Percentiles rank a stretch among this genome's conserved stretches.
These are phyloP conservation scores for Lasiosphaeriaceae sp. DNA, from an alignment of 495 filamentous ascomycete species.

Conservation along the genomic window DNA sequence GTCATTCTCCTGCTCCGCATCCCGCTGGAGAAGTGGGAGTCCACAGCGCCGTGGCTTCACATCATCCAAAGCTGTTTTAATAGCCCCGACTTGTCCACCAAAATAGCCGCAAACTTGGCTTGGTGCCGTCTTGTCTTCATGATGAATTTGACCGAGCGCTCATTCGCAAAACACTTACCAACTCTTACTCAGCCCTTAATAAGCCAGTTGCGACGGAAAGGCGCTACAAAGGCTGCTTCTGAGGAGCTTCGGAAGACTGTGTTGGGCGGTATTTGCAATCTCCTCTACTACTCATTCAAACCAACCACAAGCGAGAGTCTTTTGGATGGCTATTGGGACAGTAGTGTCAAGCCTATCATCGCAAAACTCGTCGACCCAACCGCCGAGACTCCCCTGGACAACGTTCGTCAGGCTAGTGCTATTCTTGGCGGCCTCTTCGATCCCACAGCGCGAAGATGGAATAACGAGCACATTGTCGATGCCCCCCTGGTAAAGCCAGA, in stretches of 20 bases:
- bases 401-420: constrained; percentile 50
- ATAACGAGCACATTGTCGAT: constrained; percentile 62
- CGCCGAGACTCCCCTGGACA: constrained; percentile 26
- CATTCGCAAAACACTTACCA: constrained; percentile 53
- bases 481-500: constrained; percentile 53
- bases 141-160: constrained; percentile 57
- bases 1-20: constrained; percentile 70
- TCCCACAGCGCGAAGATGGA: constrained; percentile 64
- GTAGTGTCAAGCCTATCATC: constrained; percentile 59
- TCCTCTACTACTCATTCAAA: constrained; percentile 83
- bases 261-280: constrained; percentile 65
- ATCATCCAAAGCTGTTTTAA: constrained; percentile 85
- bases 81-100: constrained; percentile 65
- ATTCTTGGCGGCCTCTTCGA: constrained; percentile 69
- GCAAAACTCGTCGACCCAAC: constrained; percentile 37
- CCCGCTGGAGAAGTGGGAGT: constrained; percentile 67
- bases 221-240: constrained; percentile 42
- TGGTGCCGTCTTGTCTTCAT: constrained; percentile 82
- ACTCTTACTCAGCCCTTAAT: constrained; percentile 68
- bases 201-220: constrained; percentile 64
- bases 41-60: constrained; percentile 65
- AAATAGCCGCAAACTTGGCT: constrained; percentile 70
- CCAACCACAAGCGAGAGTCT: constrained; percentile 58
- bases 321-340: constrained; percentile 76
- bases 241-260: constrained; percentile 57